Percentiles rank a stretch among this genome's conserved stretches.
phyloP scores from a whole-genome alignment of 441 rosid species.

The Euphorbia schlechtendalii region DNA sequence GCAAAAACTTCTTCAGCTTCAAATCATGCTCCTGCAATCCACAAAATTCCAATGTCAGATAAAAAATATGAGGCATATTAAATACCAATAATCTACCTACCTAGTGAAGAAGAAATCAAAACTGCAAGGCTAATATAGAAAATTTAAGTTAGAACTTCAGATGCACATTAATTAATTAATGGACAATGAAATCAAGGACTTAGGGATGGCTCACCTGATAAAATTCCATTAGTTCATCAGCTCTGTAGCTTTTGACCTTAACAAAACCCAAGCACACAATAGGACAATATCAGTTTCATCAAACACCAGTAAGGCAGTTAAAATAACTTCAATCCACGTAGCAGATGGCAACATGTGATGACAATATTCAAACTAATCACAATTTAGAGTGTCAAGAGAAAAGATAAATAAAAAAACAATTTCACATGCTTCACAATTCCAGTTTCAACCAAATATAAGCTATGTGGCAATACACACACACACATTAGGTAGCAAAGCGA shows the following conservation, averaged over 20 bases:
- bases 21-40: constrained; percentile 57
- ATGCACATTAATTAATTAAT: neutral
- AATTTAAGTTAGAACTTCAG: neutral
- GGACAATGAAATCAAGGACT: neutral
- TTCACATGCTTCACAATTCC: no score
- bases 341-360: neutral
- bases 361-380: neutral
- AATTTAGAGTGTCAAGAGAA: neutral
- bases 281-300: neutral
- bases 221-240: constrained; percentile 77
- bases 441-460: no score
- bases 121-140: neutral
- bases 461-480: no score
- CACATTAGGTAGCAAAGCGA: no score
- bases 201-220: constrained; percentile 58
- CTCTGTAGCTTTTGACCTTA: constrained; percentile 71
- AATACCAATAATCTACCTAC: neutral
- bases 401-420: no score
- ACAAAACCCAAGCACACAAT: neutral
- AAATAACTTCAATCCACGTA: neutral
- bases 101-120: neutral
- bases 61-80: neutral
- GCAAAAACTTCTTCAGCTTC: constrained; percentile 89
- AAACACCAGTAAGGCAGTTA: constrained; percentile 1
- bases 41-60: constrained; percentile 20